Evolutionary conservation across 2,329 filamentous ascomycete species (phyloP), one percentile per base, ranked within the genome.

Genomic region (Alternaria brassicicola): DNA sequence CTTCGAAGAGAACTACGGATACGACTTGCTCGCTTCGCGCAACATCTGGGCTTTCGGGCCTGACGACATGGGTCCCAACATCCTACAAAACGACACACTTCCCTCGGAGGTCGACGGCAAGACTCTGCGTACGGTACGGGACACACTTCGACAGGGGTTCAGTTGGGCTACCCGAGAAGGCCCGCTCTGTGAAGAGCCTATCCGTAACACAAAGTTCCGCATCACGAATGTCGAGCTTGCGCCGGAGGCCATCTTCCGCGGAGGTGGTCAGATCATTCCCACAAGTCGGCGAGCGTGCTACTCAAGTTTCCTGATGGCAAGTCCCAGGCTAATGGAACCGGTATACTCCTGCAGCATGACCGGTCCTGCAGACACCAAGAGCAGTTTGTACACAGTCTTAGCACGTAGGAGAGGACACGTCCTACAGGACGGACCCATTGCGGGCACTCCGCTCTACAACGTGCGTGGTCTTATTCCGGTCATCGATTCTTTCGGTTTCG

Each of bases 41-140:
- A 97, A 93, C 74, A 97, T 99, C 72, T 99, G 95, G 95, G 95
- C 95, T 1, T 99, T 99, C 79, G 95, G 95, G 3, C 95, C 95
- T 4, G 94, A 98, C 57, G 95, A 99, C 65, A 90, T 88, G 82
- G 91, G 93, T 0, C 92, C 95, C 6, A 99, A 99, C 78, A 95
- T 99, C 65, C 82, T 99, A 48, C 93, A 97, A 78, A 95, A 99
- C 77, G 95, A 99, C 78, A 99, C 95, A 17, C 82, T 99, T 17
- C 93, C 94, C 3, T 92, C 91, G 23, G 93, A 97, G 78, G 92
- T 98, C 61, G 93, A 99, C 80, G 95, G 96, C 80, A 96, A 94
- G 78, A 84, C 93, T 19, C 85, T 99, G 30, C 88, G 89, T 69
- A 90, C 88, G 33, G 94, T 97, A 42, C 89, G 93, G 68, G 95